Evolutionary conservation across 192 early-diverging fungal species (phyloP).

Genomic region (Phlyctochytrium planicorne): DNA sequence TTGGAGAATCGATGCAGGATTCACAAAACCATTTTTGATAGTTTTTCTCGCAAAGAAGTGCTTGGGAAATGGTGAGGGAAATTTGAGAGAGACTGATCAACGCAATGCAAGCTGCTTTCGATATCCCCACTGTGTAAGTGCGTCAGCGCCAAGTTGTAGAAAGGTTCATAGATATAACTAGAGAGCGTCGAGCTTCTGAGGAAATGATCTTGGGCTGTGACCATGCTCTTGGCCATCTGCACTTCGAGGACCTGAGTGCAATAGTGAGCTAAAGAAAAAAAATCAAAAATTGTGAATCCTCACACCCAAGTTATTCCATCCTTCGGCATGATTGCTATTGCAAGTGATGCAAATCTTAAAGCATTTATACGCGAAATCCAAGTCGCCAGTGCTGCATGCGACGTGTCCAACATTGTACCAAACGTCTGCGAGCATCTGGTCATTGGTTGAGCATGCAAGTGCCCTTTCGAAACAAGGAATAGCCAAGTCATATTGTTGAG

Average conservation of each 20-base stretch:
- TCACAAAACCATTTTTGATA: not conserved
- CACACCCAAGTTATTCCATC: slow-evolving; percentile 39
- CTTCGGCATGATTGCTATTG: slow-evolving; percentile 25
- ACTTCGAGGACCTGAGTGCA: not conserved
- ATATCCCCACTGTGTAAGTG: slow-evolving; percentile 1
- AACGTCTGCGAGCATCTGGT: slow-evolving; percentile 22
- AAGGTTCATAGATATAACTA: slow-evolving; percentile 2
- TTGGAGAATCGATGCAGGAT: no score
- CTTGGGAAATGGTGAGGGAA: not conserved
- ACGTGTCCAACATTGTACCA: slow-evolving; percentile 39
- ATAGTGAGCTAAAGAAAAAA: no score
- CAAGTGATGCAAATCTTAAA: slow-evolving; percentile 17
- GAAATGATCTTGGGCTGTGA: not conserved
- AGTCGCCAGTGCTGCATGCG: slow-evolving; percentile 28
- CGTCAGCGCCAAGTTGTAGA: slow-evolving; percentile 14
- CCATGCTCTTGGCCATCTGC: not conserved
- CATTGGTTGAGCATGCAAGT: slow-evolving; percentile 15
- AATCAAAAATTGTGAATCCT: no score
- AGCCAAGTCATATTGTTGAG: slow-evolving; percentile 29
- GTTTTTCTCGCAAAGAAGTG: not conserved
- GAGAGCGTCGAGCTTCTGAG: not conserved
- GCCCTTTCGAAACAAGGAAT: slow-evolving; percentile 34
- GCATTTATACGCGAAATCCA: slow-evolving; percentile 22
- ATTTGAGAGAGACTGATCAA: not conserved
- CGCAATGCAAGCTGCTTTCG: not conserved